These are phyloP conservation scores for Lepiota subincarnata DNA, from an alignment of 768 basidiomycete genomes.

Conservation along the genomic window DNA sequence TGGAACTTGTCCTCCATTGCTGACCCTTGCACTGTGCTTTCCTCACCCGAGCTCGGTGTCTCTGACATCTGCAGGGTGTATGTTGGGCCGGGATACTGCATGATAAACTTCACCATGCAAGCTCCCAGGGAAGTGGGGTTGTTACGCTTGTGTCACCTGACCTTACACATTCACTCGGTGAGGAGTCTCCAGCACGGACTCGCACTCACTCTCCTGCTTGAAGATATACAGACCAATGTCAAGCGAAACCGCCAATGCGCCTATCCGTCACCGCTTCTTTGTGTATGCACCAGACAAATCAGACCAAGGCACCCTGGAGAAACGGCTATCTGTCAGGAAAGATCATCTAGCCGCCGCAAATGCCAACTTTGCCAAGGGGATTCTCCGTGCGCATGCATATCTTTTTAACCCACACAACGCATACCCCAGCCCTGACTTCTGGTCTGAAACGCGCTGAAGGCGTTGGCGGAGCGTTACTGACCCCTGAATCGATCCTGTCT, in stretches of 20 bases:
- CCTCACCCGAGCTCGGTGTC: neutral
- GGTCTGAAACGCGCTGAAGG: constrained; percentile 28
- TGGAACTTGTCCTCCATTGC: constrained; percentile 29
- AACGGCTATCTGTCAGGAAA: constrained; percentile 52
- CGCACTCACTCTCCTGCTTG: no score
- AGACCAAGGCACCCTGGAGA: constrained; percentile 50
- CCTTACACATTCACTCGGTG: no score
- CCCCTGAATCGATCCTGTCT: constrained; percentile 50
- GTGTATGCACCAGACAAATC: constrained; percentile 68
- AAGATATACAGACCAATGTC: constrained; percentile 10
- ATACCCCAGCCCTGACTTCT: neutral
- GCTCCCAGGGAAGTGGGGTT: neutral
- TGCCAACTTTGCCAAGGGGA: constrained; percentile 34
- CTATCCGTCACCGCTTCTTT: constrained; percentile 28
- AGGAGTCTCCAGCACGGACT: no score
- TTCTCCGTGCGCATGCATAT: constrained; percentile 42
- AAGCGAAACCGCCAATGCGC: neutral
- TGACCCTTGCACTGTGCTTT: neutral
- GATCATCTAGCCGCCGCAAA: constrained; percentile 48
- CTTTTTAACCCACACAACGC: neutral
- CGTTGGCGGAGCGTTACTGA: constrained; percentile 54
- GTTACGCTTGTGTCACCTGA: neutral
- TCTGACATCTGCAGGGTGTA: neutral
- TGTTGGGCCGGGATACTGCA: constrained; percentile 1
- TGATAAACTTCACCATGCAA: neutral